phyloP scores from a whole-genome alignment of 1,284 basidiomycete genomes.

The Tylopilus sp. region DNA sequence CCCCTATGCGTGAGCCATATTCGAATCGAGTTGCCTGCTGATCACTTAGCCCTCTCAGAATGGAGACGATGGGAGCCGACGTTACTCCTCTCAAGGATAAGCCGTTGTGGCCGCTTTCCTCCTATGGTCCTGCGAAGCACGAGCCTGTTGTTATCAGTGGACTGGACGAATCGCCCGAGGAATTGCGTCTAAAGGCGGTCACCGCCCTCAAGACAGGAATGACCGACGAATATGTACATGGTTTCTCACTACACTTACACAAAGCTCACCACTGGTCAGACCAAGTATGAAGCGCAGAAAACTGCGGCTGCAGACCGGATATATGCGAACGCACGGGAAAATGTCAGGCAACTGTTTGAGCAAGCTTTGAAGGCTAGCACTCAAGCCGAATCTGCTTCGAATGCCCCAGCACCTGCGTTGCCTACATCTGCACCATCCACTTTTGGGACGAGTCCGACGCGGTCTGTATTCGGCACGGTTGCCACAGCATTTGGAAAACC shows the following conservation, averaged over 20 bases:
- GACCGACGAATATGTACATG: conserved; percentile 57
- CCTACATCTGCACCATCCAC: conserved; percentile 22
- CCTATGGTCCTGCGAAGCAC: conserved; percentile 74
- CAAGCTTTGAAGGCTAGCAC: conserved; percentile 42
- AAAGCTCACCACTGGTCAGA: conserved; percentile 31
- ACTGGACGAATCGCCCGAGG: conserved; percentile 78
- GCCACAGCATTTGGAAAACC: conserved; percentile 37
- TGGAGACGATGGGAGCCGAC: conserved; percentile 59
- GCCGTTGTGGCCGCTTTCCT: conserved; percentile 81
- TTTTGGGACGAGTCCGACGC: conserved; percentile 14
- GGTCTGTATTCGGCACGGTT: conserved; percentile 33
- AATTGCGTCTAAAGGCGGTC: conserved; percentile 69
- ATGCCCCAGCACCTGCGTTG: conserved; percentile 21
- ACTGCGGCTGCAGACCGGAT: conserved; percentile 39
- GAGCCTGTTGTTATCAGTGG: conserved; percentile 69
- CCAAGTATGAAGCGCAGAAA: conserved; percentile 53
- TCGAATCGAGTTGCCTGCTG: conserved; percentile 10
- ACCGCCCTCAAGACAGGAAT: conserved; percentile 57
- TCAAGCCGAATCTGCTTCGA: conserved; percentile 6
- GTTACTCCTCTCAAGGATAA: conserved; percentile 58
- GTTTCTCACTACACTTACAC: neutral
- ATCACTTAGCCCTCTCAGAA: conserved; percentile 36
- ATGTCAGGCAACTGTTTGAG: conserved; percentile 48
- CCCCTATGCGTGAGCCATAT: conserved; percentile 43
- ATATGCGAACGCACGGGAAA: conserved; percentile 46